phyloP scores from a whole-genome alignment of 305 asterid genomes.

The Rubia balearica region DNA sequence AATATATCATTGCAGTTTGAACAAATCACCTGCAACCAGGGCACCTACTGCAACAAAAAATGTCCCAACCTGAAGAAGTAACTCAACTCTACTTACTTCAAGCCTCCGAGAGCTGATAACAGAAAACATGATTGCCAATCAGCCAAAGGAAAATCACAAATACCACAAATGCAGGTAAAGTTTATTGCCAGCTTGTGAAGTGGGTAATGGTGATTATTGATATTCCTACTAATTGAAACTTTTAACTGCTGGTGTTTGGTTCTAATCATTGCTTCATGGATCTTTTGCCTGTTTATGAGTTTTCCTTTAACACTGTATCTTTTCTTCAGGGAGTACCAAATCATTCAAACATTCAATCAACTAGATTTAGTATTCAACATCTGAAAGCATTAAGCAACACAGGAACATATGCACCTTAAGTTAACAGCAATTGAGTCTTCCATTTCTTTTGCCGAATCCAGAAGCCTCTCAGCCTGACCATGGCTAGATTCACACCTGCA shows the following conservation, averaged over 20 bases:
- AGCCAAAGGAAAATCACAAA: background rate
- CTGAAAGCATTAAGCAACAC: slow-evolving; percentile 5
- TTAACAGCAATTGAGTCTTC: slow-evolving; percentile 98
- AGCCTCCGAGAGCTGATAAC: slow-evolving; percentile 89
- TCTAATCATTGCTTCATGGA: background rate
- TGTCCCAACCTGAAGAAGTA: slow-evolving; percentile 94
- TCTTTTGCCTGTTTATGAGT: background rate
- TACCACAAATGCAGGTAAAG: background rate
- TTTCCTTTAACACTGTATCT: background rate
- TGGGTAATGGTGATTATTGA: background rate
- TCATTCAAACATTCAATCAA: background rate
- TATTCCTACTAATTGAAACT: background rate
- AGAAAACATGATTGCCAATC: background rate
- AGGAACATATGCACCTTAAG: slow-evolving; percentile 57
- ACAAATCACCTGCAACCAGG: slow-evolving; percentile 65
- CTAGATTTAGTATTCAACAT: background rate
- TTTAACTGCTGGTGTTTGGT: background rate
- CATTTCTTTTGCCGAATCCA: slow-evolving; percentile 98
- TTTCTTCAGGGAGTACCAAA: background rate
- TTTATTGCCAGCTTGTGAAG: background rate
- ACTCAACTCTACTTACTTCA: slow-evolving; percentile 96
- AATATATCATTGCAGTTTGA: slow-evolving; percentile 3
- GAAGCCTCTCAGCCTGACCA: slow-evolving; percentile 99
- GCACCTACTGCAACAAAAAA: slow-evolving; percentile 91
- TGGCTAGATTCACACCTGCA: slow-evolving; percentile 98